Evolutionary conservation across 2,329 filamentous ascomycete species (phyloP), one percentile per base, ranked within the genome.

Genomic region (Aspergillus versicolor): DNA sequence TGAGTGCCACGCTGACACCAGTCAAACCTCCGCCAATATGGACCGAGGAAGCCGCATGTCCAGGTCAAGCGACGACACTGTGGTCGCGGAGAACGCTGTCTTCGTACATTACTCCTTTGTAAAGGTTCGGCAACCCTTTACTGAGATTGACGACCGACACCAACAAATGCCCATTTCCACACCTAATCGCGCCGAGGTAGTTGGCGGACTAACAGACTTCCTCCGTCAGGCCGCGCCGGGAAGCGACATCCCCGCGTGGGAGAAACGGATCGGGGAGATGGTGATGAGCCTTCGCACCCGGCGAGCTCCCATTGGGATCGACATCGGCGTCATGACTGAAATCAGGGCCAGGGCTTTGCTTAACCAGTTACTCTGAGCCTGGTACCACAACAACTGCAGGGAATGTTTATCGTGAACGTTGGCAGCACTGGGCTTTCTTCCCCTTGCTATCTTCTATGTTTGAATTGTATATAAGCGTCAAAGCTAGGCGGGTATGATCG

Each of bases 341-440:
- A 56, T 40, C 40, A 56, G 45, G 40, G 27, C 40, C 30, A 38
- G 22, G 22, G 27, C 37, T n/a, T 34, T 50, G 40, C 53, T 56
- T 37, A 27, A 50, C 40, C 66, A 84, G 83, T 58, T 81, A 84
- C 37, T 32, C 6, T 42, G 38, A 51, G 4, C 30, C 22, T 50
- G 30, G 32, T 49, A 24, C 4, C 34, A 37, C 22, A 27, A 27
- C 24, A 27, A 27, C 24, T 27, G 7, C 24, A 27, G 6, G 24
- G 24, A 7, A 27, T 27, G 24, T 27, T 27, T 27, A 27, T 27
- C 24, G 24, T 27, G 24, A 27, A 27, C 24, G 24, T 19, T 19
- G 7, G 24, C 24, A 27, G 24, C 24, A 27, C 24, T 27, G 6
- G 24, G 7, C 24, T 27, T 27, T 27, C 24, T 27, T 27, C 24